Percentiles rank a stretch among this genome's conserved stretches.
Evolutionary conservation across 2,329 filamentous ascomycete genomes (phyloP).

Genomic region (Madurella fahalii): DNA sequence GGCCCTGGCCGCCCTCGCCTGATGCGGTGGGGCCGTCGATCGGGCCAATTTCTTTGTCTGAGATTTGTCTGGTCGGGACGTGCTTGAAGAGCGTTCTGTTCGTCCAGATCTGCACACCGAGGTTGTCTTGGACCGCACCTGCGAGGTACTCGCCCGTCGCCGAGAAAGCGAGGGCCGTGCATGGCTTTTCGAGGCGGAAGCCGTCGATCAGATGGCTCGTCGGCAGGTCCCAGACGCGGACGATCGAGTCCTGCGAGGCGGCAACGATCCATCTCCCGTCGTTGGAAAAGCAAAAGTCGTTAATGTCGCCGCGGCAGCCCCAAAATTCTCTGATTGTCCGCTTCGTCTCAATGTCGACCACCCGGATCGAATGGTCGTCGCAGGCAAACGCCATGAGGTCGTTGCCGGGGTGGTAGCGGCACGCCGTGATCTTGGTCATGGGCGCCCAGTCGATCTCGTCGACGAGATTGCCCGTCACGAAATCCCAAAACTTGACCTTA

Average conservation of each 20-base stretch:
- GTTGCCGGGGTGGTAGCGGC: conserved; percentile 76
- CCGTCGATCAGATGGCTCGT: conserved; percentile 94
- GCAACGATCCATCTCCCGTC: conserved; percentile 93
- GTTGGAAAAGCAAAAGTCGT: conserved; percentile 83
- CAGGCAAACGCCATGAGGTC: conserved; percentile 87
- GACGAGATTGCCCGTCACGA: conserved; percentile 72
- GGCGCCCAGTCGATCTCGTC: conserved; percentile 81
- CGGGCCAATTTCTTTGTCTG: conserved; percentile 66
- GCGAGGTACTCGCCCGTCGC: conserved; percentile 91
- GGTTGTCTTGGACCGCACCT: conserved; percentile 72
- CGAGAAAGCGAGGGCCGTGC: conserved; percentile 83
- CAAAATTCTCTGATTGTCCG: conserved; percentile 90
- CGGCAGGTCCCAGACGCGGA: conserved; percentile 91
- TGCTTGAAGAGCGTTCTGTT: conserved; percentile 90
- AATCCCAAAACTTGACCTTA: conserved; percentile 97
- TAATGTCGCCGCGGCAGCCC: conserved; percentile 69
- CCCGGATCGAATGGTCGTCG: conserved; percentile 79
- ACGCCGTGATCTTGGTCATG: conserved; percentile 69
- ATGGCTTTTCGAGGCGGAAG: conserved; percentile 73
- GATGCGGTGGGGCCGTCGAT: conserved; percentile 70
- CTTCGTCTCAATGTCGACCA: conserved; percentile 86
- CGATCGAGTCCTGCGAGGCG: conserved; percentile 71
- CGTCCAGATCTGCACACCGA: conserved; percentile 94
- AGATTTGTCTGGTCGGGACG: conserved; percentile 78
- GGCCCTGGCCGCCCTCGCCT: conserved; percentile 71